phyloP scores from a whole-genome alignment of 306 rosid species.

The Prunus persica region Prunus_persica_NCBIv2 NC_034011.1:26804001-26804500 shows the following conservation, averaged over 20 bases:
- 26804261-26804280: too few relatives aligned
- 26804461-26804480: too few relatives aligned
- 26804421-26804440: neutral
- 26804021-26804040: neutral
- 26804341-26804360: conserved; percentile 55
- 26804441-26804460: neutral
- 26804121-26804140: too few relatives aligned
- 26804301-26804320: neutral
- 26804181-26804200: neutral
- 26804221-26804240: neutral
- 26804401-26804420: neutral
- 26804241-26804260: neutral
- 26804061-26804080: neutral
- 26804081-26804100: neutral
- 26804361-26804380: conserved; percentile 67
- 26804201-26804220: neutral
- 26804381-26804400: conserved; percentile 70
- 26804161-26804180: neutral
- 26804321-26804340: conserved; percentile 37
- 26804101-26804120: too few relatives aligned
- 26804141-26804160: neutral
- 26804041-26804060: neutral
- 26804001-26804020: neutral
- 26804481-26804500: too few relatives aligned
- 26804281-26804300: too few relatives aligned